Evolutionary conservation across 2,329 filamentous ascomycete species (phyloP).

Genomic region (Hysterium pulicare): DNA sequence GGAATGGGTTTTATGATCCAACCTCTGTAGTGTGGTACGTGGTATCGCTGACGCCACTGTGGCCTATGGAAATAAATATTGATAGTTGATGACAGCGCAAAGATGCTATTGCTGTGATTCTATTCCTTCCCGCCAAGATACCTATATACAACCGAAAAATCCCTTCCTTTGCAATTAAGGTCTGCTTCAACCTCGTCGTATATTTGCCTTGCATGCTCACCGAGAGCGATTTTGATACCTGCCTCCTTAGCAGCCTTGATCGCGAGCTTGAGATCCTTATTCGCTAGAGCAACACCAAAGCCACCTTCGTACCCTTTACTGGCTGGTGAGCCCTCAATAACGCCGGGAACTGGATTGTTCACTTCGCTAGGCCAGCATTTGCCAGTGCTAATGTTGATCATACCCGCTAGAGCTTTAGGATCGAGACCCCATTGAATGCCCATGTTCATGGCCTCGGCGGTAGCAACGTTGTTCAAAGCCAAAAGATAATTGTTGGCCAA

Average conservation of each 20-base stretch:
- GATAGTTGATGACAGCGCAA: too few relatives aligned
- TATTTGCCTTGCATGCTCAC: constrained; percentile 43
- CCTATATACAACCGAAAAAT: constrained; percentile 51
- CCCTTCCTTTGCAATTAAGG: constrained; percentile 45
- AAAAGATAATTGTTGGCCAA: constrained; percentile 96
- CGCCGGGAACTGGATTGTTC: constrained; percentile 90
- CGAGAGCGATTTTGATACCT: constrained; percentile 45
- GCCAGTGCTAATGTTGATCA: constrained; percentile 94
- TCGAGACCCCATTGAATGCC: constrained; percentile 62
- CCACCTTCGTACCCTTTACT: constrained; percentile 63
- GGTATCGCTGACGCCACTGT: too few relatives aligned
- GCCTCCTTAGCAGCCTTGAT: constrained; percentile 45
- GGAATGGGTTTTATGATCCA: too few relatives aligned
- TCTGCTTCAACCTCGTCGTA: constrained; percentile 45
- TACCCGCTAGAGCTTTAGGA: constrained; percentile 66
- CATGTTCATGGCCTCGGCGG: constrained; percentile 65
- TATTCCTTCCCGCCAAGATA: constrained; percentile 47
- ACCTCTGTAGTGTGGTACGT: too few relatives aligned
- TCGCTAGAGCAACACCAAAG: constrained; percentile 49
- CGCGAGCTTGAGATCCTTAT: constrained; percentile 50
- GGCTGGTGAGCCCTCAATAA: constrained; percentile 72
- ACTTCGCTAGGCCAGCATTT: constrained; percentile 92
- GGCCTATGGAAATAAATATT: too few relatives aligned
- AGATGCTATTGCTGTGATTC: too few relatives aligned
- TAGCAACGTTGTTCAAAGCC: constrained; percentile 83